Conservation (phyloP, 768 basidiomycete genomes). For the Roridomyces roridus region DNA sequence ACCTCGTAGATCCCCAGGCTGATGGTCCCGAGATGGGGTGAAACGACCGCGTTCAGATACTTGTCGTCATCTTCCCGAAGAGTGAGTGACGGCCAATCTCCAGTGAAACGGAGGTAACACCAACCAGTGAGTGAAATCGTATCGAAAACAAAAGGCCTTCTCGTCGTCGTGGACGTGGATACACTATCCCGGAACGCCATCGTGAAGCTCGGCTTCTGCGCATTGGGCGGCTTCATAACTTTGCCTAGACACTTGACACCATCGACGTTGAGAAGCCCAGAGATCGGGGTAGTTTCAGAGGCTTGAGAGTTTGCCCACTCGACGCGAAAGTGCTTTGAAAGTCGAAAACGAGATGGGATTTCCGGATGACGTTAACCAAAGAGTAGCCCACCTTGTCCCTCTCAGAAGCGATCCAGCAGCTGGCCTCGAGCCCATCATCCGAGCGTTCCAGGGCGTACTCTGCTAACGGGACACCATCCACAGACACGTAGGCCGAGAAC, state of each 20-base stretch:
- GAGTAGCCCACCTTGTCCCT: too few species aligned
- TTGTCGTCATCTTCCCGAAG: not conserved
- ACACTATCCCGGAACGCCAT: not conserved
- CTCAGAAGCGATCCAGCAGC: too few species aligned
- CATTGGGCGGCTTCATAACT: not conserved
- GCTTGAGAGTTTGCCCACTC: not conserved
- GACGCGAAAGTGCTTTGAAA: conserved; percentile 8
- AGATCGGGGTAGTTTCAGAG: not conserved
- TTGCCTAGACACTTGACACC: conserved; percentile 4
- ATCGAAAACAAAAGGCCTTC: not conserved
- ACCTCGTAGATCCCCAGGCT: too few species aligned
- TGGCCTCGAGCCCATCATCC: too few species aligned
- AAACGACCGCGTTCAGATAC: too few species aligned
- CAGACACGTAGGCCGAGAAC: not conserved
- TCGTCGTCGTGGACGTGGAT: not conserved
- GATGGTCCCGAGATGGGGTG: too few species aligned
- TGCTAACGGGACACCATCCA: not conserved
- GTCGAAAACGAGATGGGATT: too few species aligned
- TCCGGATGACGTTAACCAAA: too few species aligned
- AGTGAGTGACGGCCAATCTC: too few species aligned
- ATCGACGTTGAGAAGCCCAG: not conserved
- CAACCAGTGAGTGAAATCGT: not conserved
- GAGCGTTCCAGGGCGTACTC: conserved; percentile 1
- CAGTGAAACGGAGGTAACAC: not conserved
- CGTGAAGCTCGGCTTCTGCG: too few species aligned